Base-by-base conservation (phyloP, 148 eudicot species). In the Dianthus caryophyllus region DNA sequence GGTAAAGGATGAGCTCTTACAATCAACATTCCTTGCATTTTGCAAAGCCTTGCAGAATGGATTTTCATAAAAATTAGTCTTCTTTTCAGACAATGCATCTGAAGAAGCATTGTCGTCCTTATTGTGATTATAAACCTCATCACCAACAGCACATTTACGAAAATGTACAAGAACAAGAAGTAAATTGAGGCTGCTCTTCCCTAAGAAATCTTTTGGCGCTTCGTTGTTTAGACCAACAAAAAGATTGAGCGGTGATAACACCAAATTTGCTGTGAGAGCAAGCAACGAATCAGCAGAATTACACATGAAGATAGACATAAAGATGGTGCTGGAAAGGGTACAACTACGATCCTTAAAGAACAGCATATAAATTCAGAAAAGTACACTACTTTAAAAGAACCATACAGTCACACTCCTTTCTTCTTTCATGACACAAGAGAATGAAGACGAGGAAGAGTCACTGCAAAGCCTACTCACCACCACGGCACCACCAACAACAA, bases 11-110 rank as follows among this genome's bases (percentile, higher is more conserved):
- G 43, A 71, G 65, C 75, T 44, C 91, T 78, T 70, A 89, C 98
- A 82, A 72, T 90, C 90, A 31, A 85, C 75, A 81, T 93, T 96
- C 66, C 75, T 84, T 50, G 82, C 90, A 79, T 72, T 84, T 82
- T 84, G 90, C 68, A 93, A 73, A 61, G 97, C 96, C 78, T 82
- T 90, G 88, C 78, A 75, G 74, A 77, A 93, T 50, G 92, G 90
- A 73, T 93, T 93, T 50, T 77, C 92, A 55, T 80, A 79, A 77
- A 87, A 81, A 69, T 53, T 66, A 46, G 83, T 66, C 62, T 74
- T 84, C 68, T 84, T 89, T 69, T 80, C 82, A 24, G 55, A 69
- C 50, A 79, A 64, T 61, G 75, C 72, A 70, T 87, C 87, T 61
- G 82, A 73, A 75, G 74, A 65, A 67, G 79, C 71, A 44, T 36